Percentiles rank a stretch among this genome's conserved stretches.
Evolutionary conservation across 139 green algal genomes (phyloP).

Genomic region (Trebouxia sp.): DNA sequence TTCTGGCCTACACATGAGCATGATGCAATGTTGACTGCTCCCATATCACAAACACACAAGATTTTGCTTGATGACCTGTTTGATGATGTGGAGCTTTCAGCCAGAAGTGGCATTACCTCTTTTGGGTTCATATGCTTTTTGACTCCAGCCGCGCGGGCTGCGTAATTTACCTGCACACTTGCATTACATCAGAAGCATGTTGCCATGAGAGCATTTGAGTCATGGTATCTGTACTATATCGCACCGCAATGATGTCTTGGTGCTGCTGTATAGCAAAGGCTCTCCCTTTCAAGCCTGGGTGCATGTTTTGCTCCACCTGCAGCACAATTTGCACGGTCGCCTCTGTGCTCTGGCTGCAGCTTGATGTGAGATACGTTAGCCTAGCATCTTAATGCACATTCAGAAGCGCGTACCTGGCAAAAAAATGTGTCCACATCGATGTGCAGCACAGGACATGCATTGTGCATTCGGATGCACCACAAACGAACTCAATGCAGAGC

Average conservation of each 20-base stretch:
- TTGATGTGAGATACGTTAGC: no score
- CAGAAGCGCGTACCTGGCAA: slow-evolving; percentile 58
- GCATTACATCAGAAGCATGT: background rate
- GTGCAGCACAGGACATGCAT: slow-evolving; percentile 47
- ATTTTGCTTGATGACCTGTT: background rate
- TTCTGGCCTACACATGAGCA: slow-evolving; percentile 39
- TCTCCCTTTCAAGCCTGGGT: slow-evolving; percentile 35
- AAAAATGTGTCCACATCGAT: slow-evolving; percentile 70
- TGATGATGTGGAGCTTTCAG: background rate
- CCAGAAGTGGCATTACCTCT: slow-evolving; percentile 38
- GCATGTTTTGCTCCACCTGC: slow-evolving; percentile 58
- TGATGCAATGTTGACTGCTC: background rate
- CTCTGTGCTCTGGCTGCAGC: no score
- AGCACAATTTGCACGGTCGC: background rate
- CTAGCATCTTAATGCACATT: no score
- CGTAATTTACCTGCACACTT: slow-evolving; percentile 39
- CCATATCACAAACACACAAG: background rate
- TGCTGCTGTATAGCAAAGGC: slow-evolving; percentile 69
- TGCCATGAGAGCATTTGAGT: background rate
- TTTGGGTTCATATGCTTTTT: slow-evolving; percentile 61
- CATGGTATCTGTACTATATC: background rate
- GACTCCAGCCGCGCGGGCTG: slow-evolving; percentile 52
- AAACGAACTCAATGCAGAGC: no score
- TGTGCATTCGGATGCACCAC: no score
- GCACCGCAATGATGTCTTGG: slow-evolving; percentile 56